Conservation (phyloP, 805 yeast genomes). For the Blastobotrys parvus region DNA sequence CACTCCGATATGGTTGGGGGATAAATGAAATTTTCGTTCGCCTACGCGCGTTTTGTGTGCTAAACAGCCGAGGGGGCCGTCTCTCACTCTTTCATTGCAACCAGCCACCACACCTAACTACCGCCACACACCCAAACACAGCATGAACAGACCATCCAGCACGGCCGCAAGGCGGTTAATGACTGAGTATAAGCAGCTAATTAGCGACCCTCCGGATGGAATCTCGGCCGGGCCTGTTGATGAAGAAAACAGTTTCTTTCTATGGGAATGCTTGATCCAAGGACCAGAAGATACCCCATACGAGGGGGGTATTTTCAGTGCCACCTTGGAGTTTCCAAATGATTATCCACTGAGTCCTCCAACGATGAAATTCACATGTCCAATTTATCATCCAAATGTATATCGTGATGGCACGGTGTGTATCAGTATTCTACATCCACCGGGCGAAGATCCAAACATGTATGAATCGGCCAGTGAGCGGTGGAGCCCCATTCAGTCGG, state of each 20-base stretch:
- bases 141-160: conserved; percentile 11
- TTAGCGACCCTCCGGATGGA: conserved; percentile 88
- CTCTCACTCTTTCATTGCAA: neutral
- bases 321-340: conserved; percentile 58
- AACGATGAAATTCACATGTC: conserved; percentile 62
- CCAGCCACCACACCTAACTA: neutral
- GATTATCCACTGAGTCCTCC: conserved; percentile 87
- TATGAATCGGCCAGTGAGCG: conserved; percentile 94
- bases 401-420: conserved; percentile 94
- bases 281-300: conserved; percentile 82
- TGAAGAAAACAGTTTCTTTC: conserved; percentile 56
- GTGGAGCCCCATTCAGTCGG: conserved; percentile 97
- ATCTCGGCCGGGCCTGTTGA: conserved; percentile 85
- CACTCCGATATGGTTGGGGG: neutral
- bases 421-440: conserved; percentile 88
- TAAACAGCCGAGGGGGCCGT: neutral
- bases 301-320: conserved; percentile 83
- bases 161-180: conserved; percentile 84
- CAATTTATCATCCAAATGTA: conserved; percentile 85
- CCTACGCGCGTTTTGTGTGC: neutral
- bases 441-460: conserved; percentile 95
- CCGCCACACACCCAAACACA: neutral
- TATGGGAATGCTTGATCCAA: conserved; percentile 77
- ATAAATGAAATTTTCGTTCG: neutral
- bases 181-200: conserved; percentile 81